A percentile compares a stretch with the other conserved stretches of the same genome.
Evolutionary conservation across 2,329 filamentous ascomycete species (phyloP).

Genomic region (Tolypocladium sp.): DNA sequence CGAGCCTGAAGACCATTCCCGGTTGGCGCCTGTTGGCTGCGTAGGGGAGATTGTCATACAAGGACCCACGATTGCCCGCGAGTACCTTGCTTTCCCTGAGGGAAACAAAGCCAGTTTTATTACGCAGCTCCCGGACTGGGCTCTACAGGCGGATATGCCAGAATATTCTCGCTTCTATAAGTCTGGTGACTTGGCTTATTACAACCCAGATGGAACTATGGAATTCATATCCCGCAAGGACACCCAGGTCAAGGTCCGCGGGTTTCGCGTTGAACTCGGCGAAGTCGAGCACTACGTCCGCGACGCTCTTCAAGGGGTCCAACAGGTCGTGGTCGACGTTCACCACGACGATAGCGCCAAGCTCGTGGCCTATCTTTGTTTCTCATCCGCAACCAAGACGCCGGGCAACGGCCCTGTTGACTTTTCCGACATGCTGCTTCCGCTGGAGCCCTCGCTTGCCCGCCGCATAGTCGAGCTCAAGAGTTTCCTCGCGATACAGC

Average conservation of each 20-base stretch:
- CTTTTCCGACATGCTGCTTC: too few species aligned
- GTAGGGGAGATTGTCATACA: too few species aligned
- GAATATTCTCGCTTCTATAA: constrained; percentile 1
- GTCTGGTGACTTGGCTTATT: constrained; percentile 15
- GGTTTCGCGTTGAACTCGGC: constrained; percentile 8
- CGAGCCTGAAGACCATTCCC: too few species aligned
- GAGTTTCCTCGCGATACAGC: background rate
- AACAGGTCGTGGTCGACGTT: background rate
- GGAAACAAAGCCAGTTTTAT: too few species aligned
- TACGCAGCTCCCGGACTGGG: too few species aligned
- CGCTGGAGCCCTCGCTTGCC: too few species aligned
- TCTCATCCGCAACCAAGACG: background rate
- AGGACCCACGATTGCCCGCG: too few species aligned
- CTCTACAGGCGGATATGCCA: too few species aligned
- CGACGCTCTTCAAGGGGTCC: background rate
- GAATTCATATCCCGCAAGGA: background rate
- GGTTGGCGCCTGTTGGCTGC: too few species aligned
- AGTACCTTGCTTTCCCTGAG: too few species aligned
- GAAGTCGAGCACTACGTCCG: background rate
- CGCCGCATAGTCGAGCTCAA: too few species aligned
- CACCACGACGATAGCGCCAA: background rate
- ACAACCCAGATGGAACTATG: constrained; percentile 15
- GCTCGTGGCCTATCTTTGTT: constrained; percentile 1
- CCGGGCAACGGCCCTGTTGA: background rate
- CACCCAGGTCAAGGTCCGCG: constrained; percentile 16